Evolutionary conservation across 2,329 filamentous ascomycete genomes (phyloP).

Genomic region (Byssothecium circinans): DNA sequence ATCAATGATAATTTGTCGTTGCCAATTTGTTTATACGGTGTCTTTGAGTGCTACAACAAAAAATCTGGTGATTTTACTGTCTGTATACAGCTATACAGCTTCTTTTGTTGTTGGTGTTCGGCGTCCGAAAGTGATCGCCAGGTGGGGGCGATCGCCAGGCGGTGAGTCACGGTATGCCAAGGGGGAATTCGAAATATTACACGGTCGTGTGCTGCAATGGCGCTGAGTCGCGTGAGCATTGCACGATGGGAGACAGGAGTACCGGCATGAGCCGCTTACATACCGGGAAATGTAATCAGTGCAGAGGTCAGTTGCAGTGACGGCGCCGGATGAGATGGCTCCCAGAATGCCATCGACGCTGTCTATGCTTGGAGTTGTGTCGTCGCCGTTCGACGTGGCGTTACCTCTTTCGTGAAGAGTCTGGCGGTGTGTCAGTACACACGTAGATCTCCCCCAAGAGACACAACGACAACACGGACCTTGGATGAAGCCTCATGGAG

Average conservation of each 20-base stretch:
- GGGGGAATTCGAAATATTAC: conserved; percentile 18
- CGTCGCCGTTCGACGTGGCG: not conserved
- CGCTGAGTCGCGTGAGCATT: conserved; percentile 43
- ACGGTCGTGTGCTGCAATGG: conserved; percentile 32
- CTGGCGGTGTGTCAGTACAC: not conserved
- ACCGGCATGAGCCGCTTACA: conserved; percentile 1
- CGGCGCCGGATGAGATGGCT: conserved; percentile 28
- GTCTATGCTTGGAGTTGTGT: conserved; percentile 11
- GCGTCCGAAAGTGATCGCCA: too few species aligned
- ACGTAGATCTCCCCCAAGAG: conserved; percentile 2
- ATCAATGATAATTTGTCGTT: too few species aligned
- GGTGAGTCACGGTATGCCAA: not conserved
- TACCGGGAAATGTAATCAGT: conserved; percentile 36
- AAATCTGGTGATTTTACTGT: too few species aligned
- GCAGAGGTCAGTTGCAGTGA: conserved; percentile 33
- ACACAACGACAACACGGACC: too few species aligned
- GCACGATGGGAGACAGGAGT: conserved; percentile 16
- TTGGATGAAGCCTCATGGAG: conserved; percentile 9
- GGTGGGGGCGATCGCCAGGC: too few species aligned
- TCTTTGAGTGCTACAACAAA: too few species aligned
- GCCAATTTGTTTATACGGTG: too few species aligned
- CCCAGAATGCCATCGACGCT: conserved; percentile 22
- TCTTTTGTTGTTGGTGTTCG: too few species aligned
- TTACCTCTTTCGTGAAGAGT: not conserved
- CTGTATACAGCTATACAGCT: too few species aligned